Conservation (phyloP, 768 basidiomycete species). For the Suillus bovinus region DNA sequence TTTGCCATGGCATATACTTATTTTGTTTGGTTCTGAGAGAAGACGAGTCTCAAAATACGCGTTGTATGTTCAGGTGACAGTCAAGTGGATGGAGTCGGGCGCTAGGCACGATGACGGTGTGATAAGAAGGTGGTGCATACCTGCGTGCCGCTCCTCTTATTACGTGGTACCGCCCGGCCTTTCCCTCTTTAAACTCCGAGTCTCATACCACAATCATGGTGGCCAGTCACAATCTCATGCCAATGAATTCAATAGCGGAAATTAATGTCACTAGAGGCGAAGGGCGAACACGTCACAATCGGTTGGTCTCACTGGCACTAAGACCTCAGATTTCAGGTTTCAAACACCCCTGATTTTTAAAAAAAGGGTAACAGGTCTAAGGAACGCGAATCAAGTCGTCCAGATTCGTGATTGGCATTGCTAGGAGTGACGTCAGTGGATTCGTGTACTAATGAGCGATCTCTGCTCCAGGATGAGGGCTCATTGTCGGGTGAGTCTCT, state of each 20-base stretch:
- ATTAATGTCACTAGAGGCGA: neutral
- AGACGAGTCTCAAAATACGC: neutral
- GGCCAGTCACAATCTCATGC: neutral
- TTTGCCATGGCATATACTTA: slow-evolving; percentile 12
- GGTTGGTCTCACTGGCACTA: neutral
- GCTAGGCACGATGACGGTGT: neutral
- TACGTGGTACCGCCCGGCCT: neutral
- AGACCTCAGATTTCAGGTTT: too few relatives aligned
- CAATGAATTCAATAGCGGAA: neutral
- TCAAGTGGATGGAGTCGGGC: neutral
- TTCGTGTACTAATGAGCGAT: neutral
- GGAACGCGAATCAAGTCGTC: neutral
- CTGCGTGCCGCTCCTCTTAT: neutral
- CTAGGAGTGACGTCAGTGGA: neutral
- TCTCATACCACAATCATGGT: too few relatives aligned
- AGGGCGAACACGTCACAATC: neutral
- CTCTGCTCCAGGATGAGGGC: too few relatives aligned
- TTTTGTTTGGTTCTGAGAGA: slow-evolving; percentile 2
- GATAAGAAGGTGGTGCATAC: neutral
- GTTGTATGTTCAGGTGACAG: neutral
- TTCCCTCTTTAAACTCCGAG: neutral
- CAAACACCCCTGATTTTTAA: neutral
- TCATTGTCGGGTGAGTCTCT: neutral
- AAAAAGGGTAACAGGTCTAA: neutral
- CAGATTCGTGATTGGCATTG: neutral